Evolutionary conservation across 345 rosid species (phyloP), one percentile per base, ranked within the genome.

Genomic region (Arabis hirsuta): DNA sequence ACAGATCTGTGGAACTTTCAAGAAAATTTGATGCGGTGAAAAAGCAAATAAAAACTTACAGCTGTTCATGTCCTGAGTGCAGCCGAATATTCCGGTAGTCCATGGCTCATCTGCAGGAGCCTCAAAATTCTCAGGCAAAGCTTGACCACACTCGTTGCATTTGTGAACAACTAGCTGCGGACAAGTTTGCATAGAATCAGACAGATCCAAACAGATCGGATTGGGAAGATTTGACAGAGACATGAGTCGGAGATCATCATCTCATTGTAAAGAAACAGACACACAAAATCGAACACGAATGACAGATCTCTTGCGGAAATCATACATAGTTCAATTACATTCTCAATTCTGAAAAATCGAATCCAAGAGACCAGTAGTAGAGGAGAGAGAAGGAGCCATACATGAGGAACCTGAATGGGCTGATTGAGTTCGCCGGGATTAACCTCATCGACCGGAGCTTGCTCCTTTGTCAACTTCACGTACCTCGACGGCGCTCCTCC

Each of bases 351-450:
- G 2, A 22, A 1, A 22, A 22, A 22, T 22, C 24, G 2, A 22
- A 22, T 22, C 24, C 24, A 22, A 22, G 24, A 22, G 24, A 22
- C 2, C 24, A 2, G 24, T 22, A 22, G 24, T 22, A 16, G 16
- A 51, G 39, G 7, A 7, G 56, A 66, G 29, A 42, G 50, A 16
- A 16, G 16, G 58, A 58, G 22, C 47, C 54, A 55, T 51, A 95
- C 97, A 86, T 95, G 99, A 78, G 96, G 92, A 78, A 91, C 96
- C 22, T 90, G 88, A 67, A 95, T 86, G 5, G 99, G 99, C 78
- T 88, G 99, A 83, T 91, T 95, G 72, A 95, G 96, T 80, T 94
- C 99, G 4, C 99, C 99, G 46, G 99, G 92, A 81, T 76, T 88
- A 57, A 91, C 86, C 65, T 94, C 92, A 72, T 91, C 92, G 24